Evolutionary conservation across 108 stramenopile species (phyloP), one percentile per base, ranked within the genome.

Genomic region (Nitzschia palea): DNA sequence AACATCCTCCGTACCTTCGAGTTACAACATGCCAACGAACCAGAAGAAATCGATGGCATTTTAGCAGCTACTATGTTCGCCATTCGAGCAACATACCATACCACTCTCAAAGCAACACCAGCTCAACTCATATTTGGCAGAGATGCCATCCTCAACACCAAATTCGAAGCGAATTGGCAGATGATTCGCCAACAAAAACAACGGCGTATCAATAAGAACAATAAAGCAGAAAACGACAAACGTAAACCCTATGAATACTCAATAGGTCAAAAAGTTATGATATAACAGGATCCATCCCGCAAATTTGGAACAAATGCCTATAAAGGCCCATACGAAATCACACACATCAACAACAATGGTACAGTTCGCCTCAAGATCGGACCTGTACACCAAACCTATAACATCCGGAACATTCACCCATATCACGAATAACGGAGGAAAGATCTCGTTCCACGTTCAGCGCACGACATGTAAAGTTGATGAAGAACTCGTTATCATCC

Each of bases 291-390:
- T 18, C 23, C 29, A 9, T 6, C 5, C 50, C 9, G 17, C 50
- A 51, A 51, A 51, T 51, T n/a, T 18, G 50, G 50, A 51, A 10
- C 9, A 20, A 51, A 51, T 18, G 27, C 55, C 47, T 32, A 12
- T 20, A n/a, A 51, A 29, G 81, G 77, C 25, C 81, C 81, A 12
- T 78, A 66, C 43, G 20, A 30, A 12, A 45, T 78, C 0, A 54
- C 22, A 12, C 42, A 47, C 43, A 77, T 82, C 17, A 61, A 76
- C 29, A 36, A 37, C 4, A 82, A 82, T 65, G 77, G 77, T 12
- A 78, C 73, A 28, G 25, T 82, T 2, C 69, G 60, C 0, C 65
- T 75, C 12, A 22, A 50, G 43, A 45, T 5, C 9, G 9, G 50
- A 6, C 17, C 12, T 18, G 20, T 51, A 6, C 12, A 20, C 17